Conservation (phyloP, 2,329 filamentous ascomycete genomes). For the Amphichorda felina region DNA sequence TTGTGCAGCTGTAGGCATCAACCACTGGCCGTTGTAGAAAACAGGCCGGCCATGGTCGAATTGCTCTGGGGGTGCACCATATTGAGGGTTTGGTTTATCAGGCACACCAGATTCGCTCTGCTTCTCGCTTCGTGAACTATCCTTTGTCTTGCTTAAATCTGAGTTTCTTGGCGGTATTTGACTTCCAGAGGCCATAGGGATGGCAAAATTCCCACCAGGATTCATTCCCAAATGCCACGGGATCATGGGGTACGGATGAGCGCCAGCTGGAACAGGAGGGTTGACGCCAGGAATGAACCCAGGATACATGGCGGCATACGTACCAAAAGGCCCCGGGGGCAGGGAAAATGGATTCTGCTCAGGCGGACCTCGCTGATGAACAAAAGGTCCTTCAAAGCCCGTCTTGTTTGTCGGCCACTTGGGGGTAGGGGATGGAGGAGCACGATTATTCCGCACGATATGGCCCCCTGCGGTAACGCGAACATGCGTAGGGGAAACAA, state of each 20-base stretch:
- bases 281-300: slow-evolving; percentile 16
- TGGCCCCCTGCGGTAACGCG: slow-evolving; percentile 55
- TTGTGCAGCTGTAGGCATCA: slow-evolving; percentile 9
- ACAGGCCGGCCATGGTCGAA: slow-evolving; percentile 34
- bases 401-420: slow-evolving; percentile 31
- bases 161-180: slow-evolving; percentile 1
- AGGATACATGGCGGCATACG: slow-evolving; percentile 16
- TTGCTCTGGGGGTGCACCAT: slow-evolving; percentile 28
- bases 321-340: slow-evolving; percentile 14
- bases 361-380: not conserved
- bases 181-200: slow-evolving; percentile 11
- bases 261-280: slow-evolving; percentile 12
- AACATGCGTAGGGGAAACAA: slow-evolving; percentile 55
- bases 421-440: slow-evolving; percentile 35
- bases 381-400: not conserved
- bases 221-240: slow-evolving; percentile 22
- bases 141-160: slow-evolving; percentile 10
- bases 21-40: slow-evolving; percentile 27
- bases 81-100: slow-evolving; percentile 18
- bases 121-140: slow-evolving; percentile 11
- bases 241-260: slow-evolving; percentile 22
- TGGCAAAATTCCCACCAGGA: slow-evolving; percentile 14
- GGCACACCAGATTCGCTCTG: slow-evolving; percentile 17
- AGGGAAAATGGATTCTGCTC: slow-evolving; percentile 10
- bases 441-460: slow-evolving; percentile 53